phyloP scores from a whole-genome alignment of 2,329 filamentous ascomycete genomes.

The Dothistroma septosporum region DNA sequence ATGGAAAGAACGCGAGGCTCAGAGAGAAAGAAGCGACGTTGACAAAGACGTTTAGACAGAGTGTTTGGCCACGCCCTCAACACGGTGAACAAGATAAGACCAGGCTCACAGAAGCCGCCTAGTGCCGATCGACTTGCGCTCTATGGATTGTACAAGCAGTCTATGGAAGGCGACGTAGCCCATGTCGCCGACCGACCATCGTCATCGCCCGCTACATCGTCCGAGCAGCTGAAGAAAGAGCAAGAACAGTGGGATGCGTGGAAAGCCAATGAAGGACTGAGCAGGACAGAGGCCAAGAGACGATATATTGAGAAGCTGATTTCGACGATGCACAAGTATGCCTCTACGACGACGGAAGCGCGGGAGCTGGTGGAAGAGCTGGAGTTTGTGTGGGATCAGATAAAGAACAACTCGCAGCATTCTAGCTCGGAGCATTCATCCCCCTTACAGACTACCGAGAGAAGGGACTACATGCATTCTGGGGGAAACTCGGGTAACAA shows the following conservation, averaged over 20 bases:
- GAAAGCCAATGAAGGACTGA: conserved; percentile 79
- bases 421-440: conserved; percentile 30
- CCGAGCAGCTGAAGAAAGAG: conserved; percentile 35
- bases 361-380: conserved; percentile 85
- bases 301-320: conserved; percentile 91
- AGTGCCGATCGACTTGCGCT: conserved; percentile 79
- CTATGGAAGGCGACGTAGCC: conserved; percentile 96
- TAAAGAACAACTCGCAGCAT: conserved; percentile 63
- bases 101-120: conserved; percentile 83
- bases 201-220: conserved; percentile 13
- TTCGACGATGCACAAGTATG: conserved; percentile 94
- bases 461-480: conserved; percentile 32
- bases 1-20: conserved; percentile 1
- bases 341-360: conserved; percentile 76
- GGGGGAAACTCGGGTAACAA: conserved; percentile 24
- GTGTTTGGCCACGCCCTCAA: conserved; percentile 99
- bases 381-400: conserved; percentile 99
- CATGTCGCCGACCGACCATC: conserved; percentile 85
- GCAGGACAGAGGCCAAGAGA: conserved; percentile 87
- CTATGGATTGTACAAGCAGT: conserved; percentile 98
- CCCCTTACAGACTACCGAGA: conserved; percentile 32
- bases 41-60: conserved; percentile 60
- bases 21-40: neutral
- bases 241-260: conserved; percentile 70
- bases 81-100: conserved; percentile 97